Evolutionary conservation across 768 basidiomycete species (phyloP).

Genomic region (Leccinum subgranulosum): DNA sequence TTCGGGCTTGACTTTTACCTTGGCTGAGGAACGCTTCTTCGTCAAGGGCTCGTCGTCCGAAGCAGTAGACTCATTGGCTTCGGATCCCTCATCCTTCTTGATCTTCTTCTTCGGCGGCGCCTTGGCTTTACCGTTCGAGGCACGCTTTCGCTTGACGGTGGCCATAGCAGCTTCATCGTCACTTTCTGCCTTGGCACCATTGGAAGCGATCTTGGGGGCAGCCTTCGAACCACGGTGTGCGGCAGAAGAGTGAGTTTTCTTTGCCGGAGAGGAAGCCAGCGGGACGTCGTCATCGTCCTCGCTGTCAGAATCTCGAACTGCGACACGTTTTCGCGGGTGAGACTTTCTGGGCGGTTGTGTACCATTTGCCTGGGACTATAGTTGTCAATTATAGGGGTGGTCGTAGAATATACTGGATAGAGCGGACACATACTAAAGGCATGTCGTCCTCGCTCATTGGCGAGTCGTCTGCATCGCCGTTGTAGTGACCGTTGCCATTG

Average conservation of each 20-base stretch:
- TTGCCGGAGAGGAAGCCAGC: slow-evolving; percentile 69
- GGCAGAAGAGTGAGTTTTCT: slow-evolving; percentile 39
- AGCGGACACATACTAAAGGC: slow-evolving; percentile 55
- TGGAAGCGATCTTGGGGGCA: slow-evolving; percentile 32
- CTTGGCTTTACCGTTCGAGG: slow-evolving; percentile 45
- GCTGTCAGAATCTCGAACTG: slow-evolving; percentile 51
- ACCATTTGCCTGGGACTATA: slow-evolving; percentile 53
- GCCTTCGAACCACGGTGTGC: slow-evolving; percentile 40
- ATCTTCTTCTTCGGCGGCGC: slow-evolving; percentile 64
- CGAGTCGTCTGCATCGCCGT: slow-evolving; percentile 38
- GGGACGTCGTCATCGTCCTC: slow-evolving; percentile 69
- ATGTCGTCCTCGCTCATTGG: slow-evolving; percentile 69
- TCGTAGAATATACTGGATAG: neutral
- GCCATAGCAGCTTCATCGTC: slow-evolving; percentile 44
- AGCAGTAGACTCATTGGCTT: slow-evolving; percentile 19
- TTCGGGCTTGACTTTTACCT: slow-evolving; percentile 44
- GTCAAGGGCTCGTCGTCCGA: slow-evolving; percentile 36
- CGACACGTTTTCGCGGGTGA: slow-evolving; percentile 50
- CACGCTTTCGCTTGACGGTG: slow-evolving; percentile 42
- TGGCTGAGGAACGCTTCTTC: slow-evolving; percentile 26
- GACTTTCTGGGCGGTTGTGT: slow-evolving; percentile 37
- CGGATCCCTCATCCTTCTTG: slow-evolving; percentile 47
- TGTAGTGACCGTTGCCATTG: slow-evolving; percentile 42
- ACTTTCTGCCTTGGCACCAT: slow-evolving; percentile 36
- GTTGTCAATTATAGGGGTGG: slow-evolving; percentile 26